Evolutionary conservation across 2,329 filamentous ascomycete species (phyloP), one percentile per base, ranked within the genome.

Genomic region (Colletotrichum trifolii): DNA sequence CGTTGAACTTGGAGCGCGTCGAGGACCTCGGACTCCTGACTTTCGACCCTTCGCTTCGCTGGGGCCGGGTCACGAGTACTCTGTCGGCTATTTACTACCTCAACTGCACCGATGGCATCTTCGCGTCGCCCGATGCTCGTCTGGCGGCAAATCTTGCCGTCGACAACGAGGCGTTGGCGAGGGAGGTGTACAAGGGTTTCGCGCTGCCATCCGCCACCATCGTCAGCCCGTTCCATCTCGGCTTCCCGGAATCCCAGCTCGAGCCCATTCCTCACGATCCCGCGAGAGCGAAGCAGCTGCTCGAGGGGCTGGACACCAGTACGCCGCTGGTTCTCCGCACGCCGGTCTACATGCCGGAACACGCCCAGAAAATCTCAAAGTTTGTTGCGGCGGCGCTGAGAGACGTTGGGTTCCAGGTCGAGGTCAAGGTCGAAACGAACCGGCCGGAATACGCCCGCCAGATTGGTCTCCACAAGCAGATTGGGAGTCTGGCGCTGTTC

Each of bases 61-160:
- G 60, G 60, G 60, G 60, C 34, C 34, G 39, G 9, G 42, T 43
- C 10, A 53, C 54, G 6, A 58, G 60, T 2, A 63, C 60, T 2
- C 15, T 63, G n/a, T 53, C 60, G 11, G 60, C 60, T 4, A 63
- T 63, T 2, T 63, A 63, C 54, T 58, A 58, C 33, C 35, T 63
- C 17, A 58, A 63, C 39, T 63, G 60, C 40, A 63, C 46, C 2
- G 47, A 58, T 17, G 60, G 60, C 1, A 40, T 58, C 8, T 63
- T 63, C 25, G 11, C 39, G 3, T 53, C 60, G 1, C 54, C 60
- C 2, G 10, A 58, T 10, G 54, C 46, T 5, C 60, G 60, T 2
- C 2, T 63, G 3, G 60, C 60, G 13, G 47, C 25, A 6, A 63
- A 63, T 2, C 46, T 58, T 9, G 60, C 60, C 0, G 8, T 63